Evolutionary conservation across 1,139 yeast species (phyloP).

Genomic region (Saccharomyces hybrid): DNA sequence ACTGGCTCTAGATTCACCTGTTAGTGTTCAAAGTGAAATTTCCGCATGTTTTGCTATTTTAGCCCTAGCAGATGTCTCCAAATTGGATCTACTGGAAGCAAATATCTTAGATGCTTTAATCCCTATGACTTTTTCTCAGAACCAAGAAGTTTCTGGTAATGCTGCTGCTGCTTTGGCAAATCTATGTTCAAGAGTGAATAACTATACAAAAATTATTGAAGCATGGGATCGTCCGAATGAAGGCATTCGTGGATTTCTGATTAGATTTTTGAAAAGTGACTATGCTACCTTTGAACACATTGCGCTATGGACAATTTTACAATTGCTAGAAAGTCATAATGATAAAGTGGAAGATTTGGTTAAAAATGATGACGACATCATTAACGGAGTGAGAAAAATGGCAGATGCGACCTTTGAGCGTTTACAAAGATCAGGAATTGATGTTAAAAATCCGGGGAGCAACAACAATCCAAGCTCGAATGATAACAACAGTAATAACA

Average conservation of each 20-base stretch:
- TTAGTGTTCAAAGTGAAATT: constrained; percentile 88
- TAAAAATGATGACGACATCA: constrained; percentile 51
- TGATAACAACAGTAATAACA: constrained; percentile 19
- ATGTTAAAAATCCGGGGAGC: constrained; percentile 11
- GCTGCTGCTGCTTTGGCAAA: constrained; percentile 98
- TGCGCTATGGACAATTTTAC: constrained; percentile 94
- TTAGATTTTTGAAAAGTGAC: constrained; percentile 70
- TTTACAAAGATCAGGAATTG: constrained; percentile 25
- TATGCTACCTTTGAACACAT: constrained; percentile 97
- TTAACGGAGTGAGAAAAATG: constrained; percentile 46
- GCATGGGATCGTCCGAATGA: constrained; percentile 77
- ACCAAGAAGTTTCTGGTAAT: constrained; percentile 95
- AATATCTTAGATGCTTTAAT: constrained; percentile 83
- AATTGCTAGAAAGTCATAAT: constrained; percentile 82
- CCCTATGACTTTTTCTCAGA: constrained; percentile 80
- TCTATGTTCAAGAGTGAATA: constrained; percentile 74
- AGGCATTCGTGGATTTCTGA: constrained; percentile 79
- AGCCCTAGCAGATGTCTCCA: constrained; percentile 92
- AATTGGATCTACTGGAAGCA: constrained; percentile 72
- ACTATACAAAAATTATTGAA: constrained; percentile 68
- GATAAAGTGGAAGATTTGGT: constrained; percentile 56
- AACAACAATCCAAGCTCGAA: constrained; percentile 9
- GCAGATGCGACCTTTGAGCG: constrained; percentile 35
- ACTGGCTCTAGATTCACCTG: constrained; percentile 73
- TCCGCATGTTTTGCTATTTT: constrained; percentile 96